Conservation (phyloP, 768 basidiomycete genomes). For the Coprinopsis sp. region DNA sequence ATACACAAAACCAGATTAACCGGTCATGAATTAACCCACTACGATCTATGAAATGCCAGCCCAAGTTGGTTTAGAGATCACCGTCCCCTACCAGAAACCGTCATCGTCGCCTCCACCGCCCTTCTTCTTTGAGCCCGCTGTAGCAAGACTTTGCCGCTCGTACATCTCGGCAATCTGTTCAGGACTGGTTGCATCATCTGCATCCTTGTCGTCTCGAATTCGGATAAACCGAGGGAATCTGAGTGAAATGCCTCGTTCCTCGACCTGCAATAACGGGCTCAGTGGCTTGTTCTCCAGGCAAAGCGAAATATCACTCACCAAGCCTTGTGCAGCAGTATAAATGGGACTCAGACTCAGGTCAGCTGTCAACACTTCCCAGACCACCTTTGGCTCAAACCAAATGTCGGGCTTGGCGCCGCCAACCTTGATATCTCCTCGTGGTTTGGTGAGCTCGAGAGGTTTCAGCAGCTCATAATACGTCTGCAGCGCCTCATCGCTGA, state of each 20-base stretch:
- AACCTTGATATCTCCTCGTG: slow-evolving; percentile 78
- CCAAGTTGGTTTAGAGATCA: too few species aligned
- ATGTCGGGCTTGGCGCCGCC: slow-evolving; percentile 96
- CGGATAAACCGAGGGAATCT: slow-evolving; percentile 95
- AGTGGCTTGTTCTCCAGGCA: neutral
- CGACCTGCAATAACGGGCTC: slow-evolving; percentile 45
- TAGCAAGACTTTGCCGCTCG: slow-evolving; percentile 78
- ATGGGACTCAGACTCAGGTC: slow-evolving; percentile 95
- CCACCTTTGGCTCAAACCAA: slow-evolving; percentile 95
- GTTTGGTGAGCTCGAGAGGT: slow-evolving; percentile 65
- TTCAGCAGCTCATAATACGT: slow-evolving; percentile 77
- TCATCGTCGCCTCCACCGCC: slow-evolving; percentile 72
- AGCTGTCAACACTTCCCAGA: slow-evolving; percentile 98
- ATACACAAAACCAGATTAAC: slow-evolving; percentile 16
- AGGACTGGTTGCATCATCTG: slow-evolving; percentile 88
- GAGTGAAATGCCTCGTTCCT: slow-evolving; percentile 89
- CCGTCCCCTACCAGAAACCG: slow-evolving; percentile 81
- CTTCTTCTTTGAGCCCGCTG: slow-evolving; percentile 66
- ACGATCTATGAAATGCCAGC: slow-evolving; percentile 20
- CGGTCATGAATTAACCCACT: slow-evolving; percentile 19
- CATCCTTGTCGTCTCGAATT: slow-evolving; percentile 87
- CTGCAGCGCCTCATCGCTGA: slow-evolving; percentile 87
- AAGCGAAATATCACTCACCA: slow-evolving; percentile 46
- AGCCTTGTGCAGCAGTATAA: slow-evolving; percentile 90
- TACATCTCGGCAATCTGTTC: slow-evolving; percentile 98